phyloP scores from a whole-genome alignment of 2,329 filamentous ascomycete species.

The Aschersonia sp. region DNA sequence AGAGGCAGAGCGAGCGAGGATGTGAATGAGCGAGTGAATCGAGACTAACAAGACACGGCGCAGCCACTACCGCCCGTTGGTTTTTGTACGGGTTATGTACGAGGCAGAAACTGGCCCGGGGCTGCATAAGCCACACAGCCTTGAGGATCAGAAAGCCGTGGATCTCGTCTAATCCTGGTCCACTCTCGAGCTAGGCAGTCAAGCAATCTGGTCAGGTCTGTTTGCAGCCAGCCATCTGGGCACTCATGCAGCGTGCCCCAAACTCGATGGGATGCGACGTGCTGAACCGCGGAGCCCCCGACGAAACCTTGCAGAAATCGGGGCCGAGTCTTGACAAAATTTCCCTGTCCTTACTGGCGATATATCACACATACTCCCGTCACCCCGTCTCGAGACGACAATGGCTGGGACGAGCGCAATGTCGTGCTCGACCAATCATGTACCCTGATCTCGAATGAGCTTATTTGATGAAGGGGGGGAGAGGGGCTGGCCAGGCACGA shows the following conservation, averaged over 20 bases:
- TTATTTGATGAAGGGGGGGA: neutral
- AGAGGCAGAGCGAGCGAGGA: neutral
- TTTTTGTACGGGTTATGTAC: neutral
- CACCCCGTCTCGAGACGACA: too few species aligned
- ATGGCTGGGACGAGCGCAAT: too few species aligned
- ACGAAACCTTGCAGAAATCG: too few species aligned
- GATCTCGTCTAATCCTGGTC: neutral
- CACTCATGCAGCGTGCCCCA: neutral
- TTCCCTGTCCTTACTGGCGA: too few species aligned
- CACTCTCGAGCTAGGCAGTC: neutral
- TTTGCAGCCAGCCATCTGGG: neutral
- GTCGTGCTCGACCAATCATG: neutral
- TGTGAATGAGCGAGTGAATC: neutral
- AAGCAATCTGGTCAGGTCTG: neutral
- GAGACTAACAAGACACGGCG: neutral
- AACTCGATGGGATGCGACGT: neutral
- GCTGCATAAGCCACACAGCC: neutral
- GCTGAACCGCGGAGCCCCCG: neutral
- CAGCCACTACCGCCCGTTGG: neutral
- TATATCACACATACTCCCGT: too few species aligned
- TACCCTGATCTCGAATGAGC: neutral
- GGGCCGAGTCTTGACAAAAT: too few species aligned
- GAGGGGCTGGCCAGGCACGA: neutral
- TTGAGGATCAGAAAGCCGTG: neutral
- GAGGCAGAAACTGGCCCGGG: neutral